phyloP scores from a whole-genome alignment of 1,284 basidiomycete species.

The Polyporus tsugae region DNA sequence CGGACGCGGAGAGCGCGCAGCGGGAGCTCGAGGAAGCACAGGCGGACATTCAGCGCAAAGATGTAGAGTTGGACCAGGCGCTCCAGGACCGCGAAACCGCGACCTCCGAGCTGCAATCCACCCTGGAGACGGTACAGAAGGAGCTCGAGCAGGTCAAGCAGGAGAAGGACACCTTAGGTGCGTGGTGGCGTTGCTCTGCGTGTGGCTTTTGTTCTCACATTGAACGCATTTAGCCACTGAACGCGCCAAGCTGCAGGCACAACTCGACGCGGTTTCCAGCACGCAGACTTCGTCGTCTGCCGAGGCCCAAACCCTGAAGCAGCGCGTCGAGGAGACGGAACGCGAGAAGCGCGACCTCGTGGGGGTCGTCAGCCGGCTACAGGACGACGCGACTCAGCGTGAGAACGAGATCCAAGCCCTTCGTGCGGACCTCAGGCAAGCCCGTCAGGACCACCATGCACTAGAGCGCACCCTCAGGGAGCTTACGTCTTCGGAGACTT shows the following conservation, averaged over 20 bases:
- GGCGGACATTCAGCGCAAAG: constrained; percentile 71
- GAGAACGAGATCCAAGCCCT: constrained; percentile 79
- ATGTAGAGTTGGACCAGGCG: constrained; percentile 81
- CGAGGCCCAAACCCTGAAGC: constrained; percentile 65
- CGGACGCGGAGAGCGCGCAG: constrained; percentile 59
- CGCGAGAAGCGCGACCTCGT: constrained; percentile 84
- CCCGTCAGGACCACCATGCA: constrained; percentile 74
- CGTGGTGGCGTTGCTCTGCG: constrained; percentile 34
- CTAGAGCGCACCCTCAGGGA: constrained; percentile 75
- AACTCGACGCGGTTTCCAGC: constrained; percentile 59
- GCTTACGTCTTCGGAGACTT: constrained; percentile 72
- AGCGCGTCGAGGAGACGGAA: constrained; percentile 73
- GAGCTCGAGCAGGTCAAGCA: constrained; percentile 62
- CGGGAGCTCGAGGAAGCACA: constrained; percentile 71
- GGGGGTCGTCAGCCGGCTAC: constrained; percentile 74
- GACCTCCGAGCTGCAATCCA: constrained; percentile 60
- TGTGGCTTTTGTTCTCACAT: constrained; percentile 8
- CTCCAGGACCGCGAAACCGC: constrained; percentile 74
- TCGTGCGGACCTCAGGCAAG: constrained; percentile 73
- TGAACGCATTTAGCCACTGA: constrained; percentile 51
- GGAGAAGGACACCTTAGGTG: constrained; percentile 73
- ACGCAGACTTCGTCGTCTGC: constrained; percentile 66
- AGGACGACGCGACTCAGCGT: constrained; percentile 72
- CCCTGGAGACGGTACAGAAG: constrained; percentile 57
- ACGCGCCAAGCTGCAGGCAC: constrained; percentile 59